Base-by-base conservation (phyloP, 2,329 filamentous ascomycete species). In the Alternaria infectoria region DNA sequence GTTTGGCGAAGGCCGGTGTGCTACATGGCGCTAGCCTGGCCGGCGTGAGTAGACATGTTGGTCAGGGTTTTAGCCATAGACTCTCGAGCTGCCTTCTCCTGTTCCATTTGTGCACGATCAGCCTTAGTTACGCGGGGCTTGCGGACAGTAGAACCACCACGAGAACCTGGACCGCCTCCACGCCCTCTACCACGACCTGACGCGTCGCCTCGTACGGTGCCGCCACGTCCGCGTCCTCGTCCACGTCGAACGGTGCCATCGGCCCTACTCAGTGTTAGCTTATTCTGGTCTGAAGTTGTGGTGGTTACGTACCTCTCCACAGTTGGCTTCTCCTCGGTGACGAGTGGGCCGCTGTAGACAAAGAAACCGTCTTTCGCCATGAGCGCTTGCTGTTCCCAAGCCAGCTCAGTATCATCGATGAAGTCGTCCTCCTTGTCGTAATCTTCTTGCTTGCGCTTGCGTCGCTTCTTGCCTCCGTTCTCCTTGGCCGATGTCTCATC, bases 351-450 rank as follows among this genome's bases (percentile, higher is more conserved):
- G 64, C 93, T 96, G 81, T 97, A 99, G 2, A 99, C 96, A 78
- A 98, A 99, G 83, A 98, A 99, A 1, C 96, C 96, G 77, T 98
- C 96, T 71, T 95, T 93, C 69, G 93, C 95, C 50, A 96, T 94
- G 5, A 95, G 93, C 7, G 95, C 95, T 77, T 97, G 92, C 75
- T 97, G 93, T 80, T 98, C 93, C 95, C 95, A 98, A 1, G 96
- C 86, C 76, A 97, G 81, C 79, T 99, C 96, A 1, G 93, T 96
- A 77, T 99, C 96, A 74, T 99, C 96, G 59, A 90, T 89, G 73
- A 90, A 90, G 47, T 89, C 88, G 68, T 90, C 88, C 57, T 89
- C 87, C 62, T 88, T 88, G 73, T 90, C 87, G 71, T 90, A 90
- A 62, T 89, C 87, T 70, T 90, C 88, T 44, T 86, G 84, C 81